A percentile compares a stretch with the other conserved stretches of the same genome.
These are phyloP conservation scores for Herpetospermum pedunculosum DNA, from an alignment of 306 rosid genomes.

Conservation along the genomic window DNA sequence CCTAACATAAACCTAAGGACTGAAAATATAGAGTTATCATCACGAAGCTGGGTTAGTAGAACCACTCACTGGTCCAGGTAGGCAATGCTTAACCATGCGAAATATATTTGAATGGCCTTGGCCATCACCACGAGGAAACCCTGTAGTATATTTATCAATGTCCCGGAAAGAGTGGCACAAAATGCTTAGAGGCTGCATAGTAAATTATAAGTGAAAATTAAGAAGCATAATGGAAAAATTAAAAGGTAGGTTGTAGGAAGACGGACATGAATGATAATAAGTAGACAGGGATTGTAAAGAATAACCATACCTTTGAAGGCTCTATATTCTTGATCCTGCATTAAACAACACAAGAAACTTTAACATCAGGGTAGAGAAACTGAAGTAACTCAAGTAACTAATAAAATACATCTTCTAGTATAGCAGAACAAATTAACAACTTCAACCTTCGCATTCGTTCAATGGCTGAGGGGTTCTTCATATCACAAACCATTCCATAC, in stretches of 20 bases:
- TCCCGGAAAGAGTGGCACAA: conserved; percentile 88
- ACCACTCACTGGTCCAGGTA: conserved; percentile 95
- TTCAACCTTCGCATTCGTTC: conserved; percentile 84
- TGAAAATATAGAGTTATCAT: not conserved
- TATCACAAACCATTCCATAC: conserved; percentile 79
- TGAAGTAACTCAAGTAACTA: not conserved
- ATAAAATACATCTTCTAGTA: not conserved
- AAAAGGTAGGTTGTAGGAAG: conserved; percentile 5
- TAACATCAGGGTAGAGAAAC: conserved; percentile 15
- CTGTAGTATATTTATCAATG: conserved; percentile 71
- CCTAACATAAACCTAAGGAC: not conserved
- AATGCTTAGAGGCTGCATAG: conserved; percentile 82
- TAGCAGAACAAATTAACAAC: not conserved
- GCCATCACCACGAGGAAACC: conserved; percentile 84
- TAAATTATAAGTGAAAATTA: not conserved
- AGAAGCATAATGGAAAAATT: not conserved
- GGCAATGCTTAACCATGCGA: conserved; percentile 69
- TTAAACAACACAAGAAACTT: conserved; percentile 16
- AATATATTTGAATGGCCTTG: conserved; percentile 75
- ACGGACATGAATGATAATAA: not conserved
- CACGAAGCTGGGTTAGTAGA: conserved; percentile 9
- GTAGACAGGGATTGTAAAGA: conserved; percentile 6
- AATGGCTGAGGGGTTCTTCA: conserved; percentile 63
- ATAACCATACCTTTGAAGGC: conserved; percentile 46
- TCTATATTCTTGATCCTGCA: conserved; percentile 91